Evolutionary conservation across 2,329 filamentous ascomycete species (phyloP).

Genomic region (Pseudogymnoascus sp.): DNA sequence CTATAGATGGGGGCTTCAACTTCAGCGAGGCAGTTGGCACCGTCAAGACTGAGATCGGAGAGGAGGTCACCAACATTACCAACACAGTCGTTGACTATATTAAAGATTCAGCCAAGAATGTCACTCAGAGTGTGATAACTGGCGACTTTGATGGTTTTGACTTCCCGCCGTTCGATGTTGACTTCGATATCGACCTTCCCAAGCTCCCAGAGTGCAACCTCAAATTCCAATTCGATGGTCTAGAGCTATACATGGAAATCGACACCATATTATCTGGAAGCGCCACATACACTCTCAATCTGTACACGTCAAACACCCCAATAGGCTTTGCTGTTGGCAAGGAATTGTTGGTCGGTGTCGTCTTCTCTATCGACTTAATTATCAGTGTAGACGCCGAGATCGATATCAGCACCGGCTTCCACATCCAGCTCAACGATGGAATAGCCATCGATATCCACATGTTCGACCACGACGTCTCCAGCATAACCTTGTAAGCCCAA

Average conservation of each 20-base stretch:
- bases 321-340: conserved; percentile 36
- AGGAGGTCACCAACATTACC: conserved; percentile 31
- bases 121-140: conserved; percentile 23
- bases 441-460: conserved; percentile 41
- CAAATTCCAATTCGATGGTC: conserved; percentile 40
- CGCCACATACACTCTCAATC: conserved; percentile 40
- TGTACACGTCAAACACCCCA: conserved; percentile 40
- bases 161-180: conserved; percentile 33
- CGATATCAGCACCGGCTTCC: conserved; percentile 47
- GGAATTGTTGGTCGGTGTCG: conserved; percentile 38
- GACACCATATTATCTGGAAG: conserved; percentile 36
- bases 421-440: conserved; percentile 46
- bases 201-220: conserved; percentile 38
- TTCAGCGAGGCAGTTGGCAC: conserved; percentile 29
- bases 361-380: conserved; percentile 46
- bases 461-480: conserved; percentile 42
- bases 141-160: conserved; percentile 25
- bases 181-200: conserved; percentile 38
- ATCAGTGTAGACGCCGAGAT: conserved; percentile 40
- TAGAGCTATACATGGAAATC: conserved; percentile 46
- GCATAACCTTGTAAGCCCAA: conserved; percentile 41
- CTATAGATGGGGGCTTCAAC: conserved; percentile 37
- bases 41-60: conserved; percentile 28
- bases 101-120: conserved; percentile 16
- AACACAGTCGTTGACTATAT: conserved; percentile 25